Conservation (phyloP, 306 rosid genomes). For the Vigna radiata region DNA sequence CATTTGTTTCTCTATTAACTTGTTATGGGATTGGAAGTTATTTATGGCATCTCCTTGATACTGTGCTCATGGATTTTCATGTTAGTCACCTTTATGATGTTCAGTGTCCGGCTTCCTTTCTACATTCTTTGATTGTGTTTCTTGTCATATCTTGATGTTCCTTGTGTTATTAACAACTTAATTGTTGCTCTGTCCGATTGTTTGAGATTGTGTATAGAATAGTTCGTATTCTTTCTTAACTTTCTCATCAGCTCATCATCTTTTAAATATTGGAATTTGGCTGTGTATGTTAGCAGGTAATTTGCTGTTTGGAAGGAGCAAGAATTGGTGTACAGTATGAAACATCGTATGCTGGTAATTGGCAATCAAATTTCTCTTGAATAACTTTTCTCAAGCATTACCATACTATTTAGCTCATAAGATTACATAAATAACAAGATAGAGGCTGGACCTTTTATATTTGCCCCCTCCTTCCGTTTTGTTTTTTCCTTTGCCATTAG, state of each 20-base stretch:
- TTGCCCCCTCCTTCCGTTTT: constrained; percentile 4
- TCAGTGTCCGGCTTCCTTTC: constrained; percentile 6
- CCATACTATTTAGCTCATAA: constrained; percentile 34
- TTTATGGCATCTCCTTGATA: constrained; percentile 3
- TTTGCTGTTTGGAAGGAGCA: constrained; percentile 91
- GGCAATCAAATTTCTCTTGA: constrained; percentile 39
- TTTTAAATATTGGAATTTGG: constrained; percentile 20
- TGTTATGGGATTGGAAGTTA: constrained; percentile 19
- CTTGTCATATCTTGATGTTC: constrained; percentile 7
- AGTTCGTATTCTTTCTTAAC: constrained; percentile 19
- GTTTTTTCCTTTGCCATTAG: constrained; percentile 37
- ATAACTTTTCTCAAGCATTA: background rate
- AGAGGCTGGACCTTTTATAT: constrained; percentile 36
- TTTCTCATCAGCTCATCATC: constrained; percentile 2
- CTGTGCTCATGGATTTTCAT: constrained; percentile 11
- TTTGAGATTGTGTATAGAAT: constrained; percentile 13
- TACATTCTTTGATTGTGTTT: background rate
- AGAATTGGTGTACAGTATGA: constrained; percentile 92
- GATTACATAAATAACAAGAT: constrained; percentile 39
- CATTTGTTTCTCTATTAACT: background rate
- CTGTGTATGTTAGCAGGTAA: constrained; percentile 66
- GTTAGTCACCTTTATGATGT: background rate
- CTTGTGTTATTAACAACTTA: background rate
- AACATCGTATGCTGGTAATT: constrained; percentile 90
- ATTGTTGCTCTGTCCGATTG: background rate